Conservation (phyloP, 2,329 filamentous ascomycete species). For the Neofusicoccum sp. region DNA sequence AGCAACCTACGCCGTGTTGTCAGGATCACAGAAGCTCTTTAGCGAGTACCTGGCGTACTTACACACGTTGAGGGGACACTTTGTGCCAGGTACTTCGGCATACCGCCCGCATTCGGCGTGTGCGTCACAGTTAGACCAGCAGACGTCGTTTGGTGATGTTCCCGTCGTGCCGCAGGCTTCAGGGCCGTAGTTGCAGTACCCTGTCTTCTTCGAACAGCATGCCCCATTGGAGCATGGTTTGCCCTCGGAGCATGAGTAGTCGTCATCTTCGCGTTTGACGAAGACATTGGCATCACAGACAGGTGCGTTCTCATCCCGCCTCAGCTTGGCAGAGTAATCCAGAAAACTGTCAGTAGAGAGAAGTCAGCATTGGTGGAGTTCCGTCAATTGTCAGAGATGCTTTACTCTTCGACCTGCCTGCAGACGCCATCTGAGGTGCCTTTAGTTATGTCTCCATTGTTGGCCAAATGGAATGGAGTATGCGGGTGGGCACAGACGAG, state of each 20-base stretch:
- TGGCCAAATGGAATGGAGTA: not conserved
- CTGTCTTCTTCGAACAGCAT: not conserved
- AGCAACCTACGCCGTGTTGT: not conserved
- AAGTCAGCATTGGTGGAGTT: not conserved
- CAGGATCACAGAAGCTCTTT: not conserved
- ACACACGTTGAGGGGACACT: slow-evolving; percentile 22
- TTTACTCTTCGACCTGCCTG: not conserved
- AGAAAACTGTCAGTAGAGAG: not conserved
- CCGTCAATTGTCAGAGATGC: not conserved
- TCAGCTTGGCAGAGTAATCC: not conserved
- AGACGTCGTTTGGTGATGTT: not conserved
- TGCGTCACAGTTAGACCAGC: slow-evolving; percentile 19
- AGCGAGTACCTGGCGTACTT: not conserved
- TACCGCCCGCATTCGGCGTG: slow-evolving; percentile 20
- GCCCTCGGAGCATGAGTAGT: not conserved
- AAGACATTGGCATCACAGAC: not conserved
- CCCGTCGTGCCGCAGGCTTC: slow-evolving; percentile 12
- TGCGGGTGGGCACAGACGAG: not conserved
- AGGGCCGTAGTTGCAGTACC: slow-evolving; percentile 4
- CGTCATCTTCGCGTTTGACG: not conserved
- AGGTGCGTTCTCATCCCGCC: not conserved
- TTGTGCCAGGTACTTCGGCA: slow-evolving; percentile 10
- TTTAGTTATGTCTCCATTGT: not conserved
- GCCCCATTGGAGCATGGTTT: slow-evolving; percentile 14
- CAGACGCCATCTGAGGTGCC: not conserved